Evolutionary conservation across 108 stramenopile genomes (phyloP), one percentile per base, ranked within the genome.

Genomic region (Nitzschia sp.): DNA sequence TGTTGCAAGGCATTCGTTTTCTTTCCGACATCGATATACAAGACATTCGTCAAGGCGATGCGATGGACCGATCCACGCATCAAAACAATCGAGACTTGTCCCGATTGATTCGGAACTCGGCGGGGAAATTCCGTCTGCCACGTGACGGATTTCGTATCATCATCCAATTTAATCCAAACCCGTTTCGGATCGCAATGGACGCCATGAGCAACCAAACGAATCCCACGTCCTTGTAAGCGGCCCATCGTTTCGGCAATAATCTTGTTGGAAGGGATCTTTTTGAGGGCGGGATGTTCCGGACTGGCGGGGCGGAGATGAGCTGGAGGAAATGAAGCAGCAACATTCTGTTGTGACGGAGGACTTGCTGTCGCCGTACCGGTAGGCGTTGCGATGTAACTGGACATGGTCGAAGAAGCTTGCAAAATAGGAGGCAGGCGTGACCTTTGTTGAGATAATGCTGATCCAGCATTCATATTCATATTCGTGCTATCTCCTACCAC

Each of bases 21-120:
- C 57, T 86, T 86, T 9, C 85, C 85, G 0, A 86, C 82, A 45
- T 86, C 85, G 50, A 86, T 71, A 59, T 86, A 86, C 30, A 86
- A 33, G 4, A 86, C 61, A 60, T 83, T 70, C 0, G 56, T 53
- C 53, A 86, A 53, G 15, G 80, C 44, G 48, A 86, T 83, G 17
- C 45, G 55, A 46, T 86, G 85, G 15, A 78, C 13, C 29, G 79
- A 68, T 44, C 85, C 85, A 9, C 78, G 66, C 79, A 86, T 76
- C 60, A 82, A 45, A 23, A 81, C 75, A n/a, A 76, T 67, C 23
- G 57, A 69, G 3, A 64, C 74, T 30, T 76, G 54, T 2, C 73
- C 73, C 46, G 36, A 31, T 68, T 76, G 68, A 33, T 78, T 74
- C 44, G 71, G 71, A 38, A 84, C 67, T 1, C 70, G 71, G 5